Conservation (phyloP, 2,329 filamentous ascomycete species). For the Kalaharituber pfeilii region DNA sequence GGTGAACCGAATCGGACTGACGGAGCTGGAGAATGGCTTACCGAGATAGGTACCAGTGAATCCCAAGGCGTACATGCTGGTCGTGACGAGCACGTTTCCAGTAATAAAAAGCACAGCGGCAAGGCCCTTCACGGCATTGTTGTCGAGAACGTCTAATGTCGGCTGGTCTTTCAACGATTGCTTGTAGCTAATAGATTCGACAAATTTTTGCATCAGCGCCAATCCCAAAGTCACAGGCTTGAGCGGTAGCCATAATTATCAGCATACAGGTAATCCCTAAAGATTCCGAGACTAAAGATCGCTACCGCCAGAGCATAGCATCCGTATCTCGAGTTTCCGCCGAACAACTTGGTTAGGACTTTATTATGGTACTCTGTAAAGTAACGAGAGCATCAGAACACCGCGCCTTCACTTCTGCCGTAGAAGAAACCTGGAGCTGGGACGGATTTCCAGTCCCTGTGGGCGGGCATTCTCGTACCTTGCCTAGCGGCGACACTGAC, state of each 20-base stretch:
- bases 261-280: constrained; percentile 64
- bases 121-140: constrained; percentile 1
- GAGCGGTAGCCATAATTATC: constrained; percentile 47
- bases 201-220: too few relatives aligned
- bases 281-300: constrained; percentile 81
- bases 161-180: constrained; percentile 28
- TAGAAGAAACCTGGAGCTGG: constrained; percentile 6
- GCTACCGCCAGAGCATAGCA: constrained; percentile 78
- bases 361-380: constrained; percentile 82
- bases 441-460: too few relatives aligned
- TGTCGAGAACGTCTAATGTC: constrained; percentile 15
- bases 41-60: constrained; percentile 92
- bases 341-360: constrained; percentile 70
- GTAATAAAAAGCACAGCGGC: constrained; percentile 53
- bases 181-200: not conserved
- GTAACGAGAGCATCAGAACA: constrained; percentile 9
- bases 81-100: constrained; percentile 73
- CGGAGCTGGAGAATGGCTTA: constrained; percentile 2
- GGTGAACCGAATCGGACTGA: not conserved
- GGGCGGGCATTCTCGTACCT: too few relatives aligned
- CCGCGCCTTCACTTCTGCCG: not conserved
- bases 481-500: constrained; percentile 61
- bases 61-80: constrained; percentile 79
- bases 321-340: constrained; percentile 56
- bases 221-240: not conserved